Conservation (phyloP, 495 filamentous ascomycete species). For the Aspergillus avenaceus region DNA sequence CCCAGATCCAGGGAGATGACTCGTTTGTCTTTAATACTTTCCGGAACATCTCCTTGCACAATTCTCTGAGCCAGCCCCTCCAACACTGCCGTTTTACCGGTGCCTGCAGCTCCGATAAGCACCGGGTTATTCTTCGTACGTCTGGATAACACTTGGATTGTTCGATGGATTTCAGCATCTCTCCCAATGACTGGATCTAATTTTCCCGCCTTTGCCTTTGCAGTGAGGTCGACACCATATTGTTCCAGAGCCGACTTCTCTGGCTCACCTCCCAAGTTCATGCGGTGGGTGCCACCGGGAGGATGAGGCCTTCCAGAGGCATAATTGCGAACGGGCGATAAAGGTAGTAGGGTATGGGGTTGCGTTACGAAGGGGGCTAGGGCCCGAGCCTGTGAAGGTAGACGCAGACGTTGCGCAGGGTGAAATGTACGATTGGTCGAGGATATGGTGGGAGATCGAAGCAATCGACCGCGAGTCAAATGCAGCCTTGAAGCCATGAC, state of each 20-base stretch:
- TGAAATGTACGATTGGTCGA: conserved; percentile 18
- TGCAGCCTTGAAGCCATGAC: conserved; percentile 37
- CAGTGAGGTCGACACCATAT: conserved; percentile 88
- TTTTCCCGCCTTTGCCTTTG: conserved; percentile 79
- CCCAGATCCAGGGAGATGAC: conserved; percentile 86
- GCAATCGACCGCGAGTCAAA: conserved; percentile 27
- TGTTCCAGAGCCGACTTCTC: conserved; percentile 86
- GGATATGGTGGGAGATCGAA: conserved; percentile 22
- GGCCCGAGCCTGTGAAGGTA: conserved; percentile 16
- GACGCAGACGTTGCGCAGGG: conserved; percentile 16
- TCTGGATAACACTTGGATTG: conserved; percentile 88
- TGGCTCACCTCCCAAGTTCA: conserved; percentile 75
- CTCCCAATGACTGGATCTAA: conserved; percentile 94
- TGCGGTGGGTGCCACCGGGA: conserved; percentile 86
- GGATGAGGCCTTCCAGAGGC: conserved; percentile 77
- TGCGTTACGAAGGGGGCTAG: conserved; percentile 11
- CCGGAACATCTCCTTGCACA: conserved; percentile 87
- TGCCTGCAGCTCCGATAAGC: conserved; percentile 86
- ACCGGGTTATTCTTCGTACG: conserved; percentile 98
- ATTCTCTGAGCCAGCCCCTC: conserved; percentile 92
- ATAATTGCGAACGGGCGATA: conserved; percentile 51
- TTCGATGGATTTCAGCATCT: conserved; percentile 85
- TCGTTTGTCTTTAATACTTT: conserved; percentile 91
- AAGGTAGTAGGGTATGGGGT: conserved; percentile 1
- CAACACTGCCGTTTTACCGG: conserved; percentile 91